These are phyloP conservation scores for Fusarium sublunatum DNA, from an alignment of 2,329 filamentous ascomycete species.

Conservation along the genomic window DNA sequence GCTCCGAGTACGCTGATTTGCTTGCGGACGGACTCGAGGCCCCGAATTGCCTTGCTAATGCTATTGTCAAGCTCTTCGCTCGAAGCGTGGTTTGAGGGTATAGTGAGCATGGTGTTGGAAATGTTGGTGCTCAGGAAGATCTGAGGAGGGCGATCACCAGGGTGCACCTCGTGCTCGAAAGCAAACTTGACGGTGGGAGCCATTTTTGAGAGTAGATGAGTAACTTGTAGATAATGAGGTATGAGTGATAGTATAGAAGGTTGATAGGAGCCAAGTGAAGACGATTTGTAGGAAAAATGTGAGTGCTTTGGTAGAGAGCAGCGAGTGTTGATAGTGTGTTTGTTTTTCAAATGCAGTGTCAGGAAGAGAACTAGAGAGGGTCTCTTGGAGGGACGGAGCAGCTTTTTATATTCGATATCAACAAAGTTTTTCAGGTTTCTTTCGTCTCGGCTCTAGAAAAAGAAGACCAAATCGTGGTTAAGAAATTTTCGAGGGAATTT, in stretches of 20 bases:
- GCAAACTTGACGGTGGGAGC: background rate
- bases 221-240: background rate
- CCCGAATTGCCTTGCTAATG: background rate
- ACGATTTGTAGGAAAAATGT: background rate
- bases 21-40: background rate
- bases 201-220: conserved; percentile 9
- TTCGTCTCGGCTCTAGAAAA: conserved; percentile 4
- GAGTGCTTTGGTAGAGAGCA: background rate
- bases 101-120: accelerated
- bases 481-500: background rate
- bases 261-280: background rate
- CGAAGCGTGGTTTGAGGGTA: background rate
- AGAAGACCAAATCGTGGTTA: conserved; percentile 6
- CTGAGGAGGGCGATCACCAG: background rate
- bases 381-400: background rate
- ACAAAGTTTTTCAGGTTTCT: background rate
- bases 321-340: background rate
- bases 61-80: background rate
- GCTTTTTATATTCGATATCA: background rate
- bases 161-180: background rate
- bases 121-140: background rate
- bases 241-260: background rate
- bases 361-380: background rate
- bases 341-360: background rate
- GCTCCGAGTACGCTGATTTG: conserved; percentile 4